Base-by-base conservation (phyloP, 75 land plant genomes). In the Sequoiadendron giganteum region DNA sequence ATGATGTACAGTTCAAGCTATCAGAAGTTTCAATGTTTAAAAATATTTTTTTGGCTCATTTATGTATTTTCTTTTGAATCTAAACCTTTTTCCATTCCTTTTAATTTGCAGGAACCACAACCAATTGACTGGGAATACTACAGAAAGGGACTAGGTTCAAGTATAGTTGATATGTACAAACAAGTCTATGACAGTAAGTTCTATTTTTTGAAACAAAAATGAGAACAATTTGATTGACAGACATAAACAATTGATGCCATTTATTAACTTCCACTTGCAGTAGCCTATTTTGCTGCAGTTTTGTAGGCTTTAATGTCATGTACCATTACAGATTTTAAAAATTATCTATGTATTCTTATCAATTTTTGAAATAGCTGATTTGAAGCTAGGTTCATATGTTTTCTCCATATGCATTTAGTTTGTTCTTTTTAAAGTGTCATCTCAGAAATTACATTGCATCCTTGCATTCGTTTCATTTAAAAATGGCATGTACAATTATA, bases 111-210 rank as follows among this genome's bases (percentile, higher is more conserved):
- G 97, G 94, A 94, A 90, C 98, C 97, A 61, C 90, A 92, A 81
- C 93, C 97, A 34, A 94, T 96, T 79, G 91, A 96, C 68, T 96
- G 98, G 98, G 97, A 96, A 10, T 90, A 88, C 58, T 96, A 96
- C 78, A 93, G 92, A 83, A 92, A 93, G 87, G 92, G 91, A 72
- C 85, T 96, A 91, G 96, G 97, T 25, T 87, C 96, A 18, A 86
- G 87, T 7, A 88, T 95, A 89, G 97, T 96, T 82, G 94, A 93
- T 70, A 94, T 92, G 91, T 96, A 94, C 81, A 91, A 96, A 88
- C 88, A 96, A 83, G 95, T 93, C 28, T 90, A 92, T 91, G 95
- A 95, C 1, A 88, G 97, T 96, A 91, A 48, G 93, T 90, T 68
- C 15, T 79, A 34, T 85, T 9, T 84, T 77, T 85, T 85, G 48